Evolutionary conservation across 2,329 filamentous ascomycete genomes (phyloP).

Genomic region (Grosmannia serpens): DNA sequence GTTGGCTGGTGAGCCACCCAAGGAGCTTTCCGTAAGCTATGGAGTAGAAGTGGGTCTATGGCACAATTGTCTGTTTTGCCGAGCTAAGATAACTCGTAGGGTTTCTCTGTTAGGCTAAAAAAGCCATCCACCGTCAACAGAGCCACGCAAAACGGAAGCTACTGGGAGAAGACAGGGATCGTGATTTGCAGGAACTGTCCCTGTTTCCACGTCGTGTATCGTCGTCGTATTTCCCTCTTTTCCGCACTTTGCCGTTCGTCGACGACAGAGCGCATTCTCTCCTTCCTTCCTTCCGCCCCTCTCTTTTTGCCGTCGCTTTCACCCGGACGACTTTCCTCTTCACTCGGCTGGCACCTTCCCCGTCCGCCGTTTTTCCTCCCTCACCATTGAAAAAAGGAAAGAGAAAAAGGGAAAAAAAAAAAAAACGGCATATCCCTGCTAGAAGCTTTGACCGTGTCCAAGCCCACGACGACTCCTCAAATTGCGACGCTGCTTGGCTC

Average conservation of each 20-base stretch:
- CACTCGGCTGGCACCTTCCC: no score
- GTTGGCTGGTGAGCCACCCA: neutral
- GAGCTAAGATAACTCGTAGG: neutral
- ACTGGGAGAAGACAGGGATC: neutral
- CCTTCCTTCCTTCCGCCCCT: neutral
- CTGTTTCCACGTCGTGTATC: constrained; percentile 5
- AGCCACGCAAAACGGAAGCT: neutral
- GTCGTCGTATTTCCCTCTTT: constrained; percentile 2
- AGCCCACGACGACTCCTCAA: neutral
- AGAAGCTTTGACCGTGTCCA: constrained; percentile 1
- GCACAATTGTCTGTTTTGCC: neutral
- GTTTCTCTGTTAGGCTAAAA: neutral
- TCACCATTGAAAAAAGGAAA: no score
- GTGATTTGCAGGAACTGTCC: neutral
- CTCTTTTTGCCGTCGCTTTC: neutral
- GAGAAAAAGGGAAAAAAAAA: neutral
- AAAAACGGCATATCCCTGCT: neutral
- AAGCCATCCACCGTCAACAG: neutral
- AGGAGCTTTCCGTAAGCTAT: neutral
- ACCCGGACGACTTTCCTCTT: neutral
- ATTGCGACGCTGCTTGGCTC: neutral
- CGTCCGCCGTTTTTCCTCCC: neutral
- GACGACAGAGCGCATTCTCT: neutral
- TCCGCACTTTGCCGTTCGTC: neutral
- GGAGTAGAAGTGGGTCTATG: neutral